Evolutionary conservation across 108 stramenopile genomes (phyloP), one percentile per base, ranked within the genome.

Genomic region (Conticribra weissflogii): DNA sequence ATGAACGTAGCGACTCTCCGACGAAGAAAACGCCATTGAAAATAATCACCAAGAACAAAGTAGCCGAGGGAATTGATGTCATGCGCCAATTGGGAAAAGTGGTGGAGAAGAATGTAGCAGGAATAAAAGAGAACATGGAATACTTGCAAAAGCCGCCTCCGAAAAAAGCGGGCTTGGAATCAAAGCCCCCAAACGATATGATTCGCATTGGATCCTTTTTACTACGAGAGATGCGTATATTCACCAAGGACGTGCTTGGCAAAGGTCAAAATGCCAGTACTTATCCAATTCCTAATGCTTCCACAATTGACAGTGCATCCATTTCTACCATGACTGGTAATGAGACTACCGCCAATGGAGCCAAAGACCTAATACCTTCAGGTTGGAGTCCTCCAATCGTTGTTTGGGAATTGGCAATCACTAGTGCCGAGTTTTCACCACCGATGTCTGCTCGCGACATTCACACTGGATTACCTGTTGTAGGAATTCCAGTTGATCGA

Each of bases 81-180:
- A 63, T 70, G 31, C 55, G 58, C n/a, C 60, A 75, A 12, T 34
- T 80, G 68, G 74, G 79, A n/a, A 70, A 71, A 57, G 79, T 75
- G 36, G 74, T 80, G 0, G 79, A 80, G 61, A 59, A 80, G 24
- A 80, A 80, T 68, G 68, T 80, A n/a, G 24, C 65, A 4, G 79
- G 76, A 29, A 72, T 80, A 0, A 75, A 80, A 36, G 61, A 74
- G 2, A 50, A 68, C 14, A 30, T 80, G 44, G 44, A 27, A n/a
- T 78, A 68, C 18, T 41, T 74, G 28, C 78, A 73, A 54, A 72
- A 71, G 23, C 74, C 79, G 1, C 79, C 79, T 7, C 59, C 51
- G 34, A 70, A 54, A 53, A 80, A 80, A 49, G 68, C 70, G 50
- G 79, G 79, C 28, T 66, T 54, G 63, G 24, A 25, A 47, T 31